Conservation (phyloP, 768 basidiomycete species). For the Hericium rajendrae region DNA sequence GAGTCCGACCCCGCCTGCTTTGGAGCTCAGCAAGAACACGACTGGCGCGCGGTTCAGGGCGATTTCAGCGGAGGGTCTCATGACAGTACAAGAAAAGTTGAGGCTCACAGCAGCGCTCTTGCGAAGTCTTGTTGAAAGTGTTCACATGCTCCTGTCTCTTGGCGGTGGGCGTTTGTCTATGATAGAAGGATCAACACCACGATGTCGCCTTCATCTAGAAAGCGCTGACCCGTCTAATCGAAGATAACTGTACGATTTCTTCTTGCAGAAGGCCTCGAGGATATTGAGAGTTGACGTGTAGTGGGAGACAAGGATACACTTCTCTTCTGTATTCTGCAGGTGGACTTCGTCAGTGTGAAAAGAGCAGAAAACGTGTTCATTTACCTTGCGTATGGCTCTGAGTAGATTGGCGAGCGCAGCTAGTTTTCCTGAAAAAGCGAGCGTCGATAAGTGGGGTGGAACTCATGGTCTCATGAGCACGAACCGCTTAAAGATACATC, state of each 20-base stretch:
- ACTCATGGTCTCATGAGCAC: slow-evolving; percentile 5
- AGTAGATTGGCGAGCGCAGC: slow-evolving; percentile 58
- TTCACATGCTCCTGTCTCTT: slow-evolving; percentile 87
- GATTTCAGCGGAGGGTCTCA: neutral
- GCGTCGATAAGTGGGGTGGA: slow-evolving; percentile 3
- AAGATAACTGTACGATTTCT: slow-evolving; percentile 64
- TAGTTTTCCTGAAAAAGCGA: slow-evolving; percentile 60
- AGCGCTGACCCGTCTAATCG: slow-evolving; percentile 74
- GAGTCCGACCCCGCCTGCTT: slow-evolving; percentile 91
- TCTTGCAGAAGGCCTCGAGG: slow-evolving; percentile 77
- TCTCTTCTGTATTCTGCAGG: slow-evolving; percentile 70
- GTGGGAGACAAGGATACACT: slow-evolving; percentile 94
- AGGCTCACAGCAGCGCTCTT: slow-evolving; percentile 58
- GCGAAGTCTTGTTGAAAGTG: slow-evolving; percentile 71
- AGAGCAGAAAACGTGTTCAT: neutral
- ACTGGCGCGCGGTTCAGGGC: slow-evolving; percentile 34
- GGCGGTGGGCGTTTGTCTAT: slow-evolving; percentile 61
- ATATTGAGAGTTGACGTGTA: slow-evolving; percentile 93
- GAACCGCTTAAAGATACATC: slow-evolving; percentile 78
- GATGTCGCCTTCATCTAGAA: neutral
- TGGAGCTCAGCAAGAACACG: slow-evolving; percentile 86
- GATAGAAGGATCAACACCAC: neutral
- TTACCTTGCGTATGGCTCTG: slow-evolving; percentile 46
- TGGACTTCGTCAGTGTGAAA: slow-evolving; percentile 1
- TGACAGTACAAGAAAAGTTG: neutral